phyloP scores from a whole-genome alignment of 257 asterid genomes.

The Przewalskia tangutica region DNA sequence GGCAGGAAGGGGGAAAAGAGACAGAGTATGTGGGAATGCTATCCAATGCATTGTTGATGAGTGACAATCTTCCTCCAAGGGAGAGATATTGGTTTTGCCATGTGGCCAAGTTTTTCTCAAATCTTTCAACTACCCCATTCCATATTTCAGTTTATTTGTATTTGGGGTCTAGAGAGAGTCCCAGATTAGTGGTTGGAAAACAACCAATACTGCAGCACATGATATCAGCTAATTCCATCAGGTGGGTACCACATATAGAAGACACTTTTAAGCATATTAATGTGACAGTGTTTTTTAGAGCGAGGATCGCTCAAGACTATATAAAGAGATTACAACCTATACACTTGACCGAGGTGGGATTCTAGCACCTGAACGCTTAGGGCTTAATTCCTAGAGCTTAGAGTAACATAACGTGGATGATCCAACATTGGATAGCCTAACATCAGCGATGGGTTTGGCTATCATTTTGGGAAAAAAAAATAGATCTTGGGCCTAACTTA shows the following conservation, averaged over 20 bases:
- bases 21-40: background rate
- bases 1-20: background rate
- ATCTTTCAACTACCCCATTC: background rate
- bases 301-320: background rate
- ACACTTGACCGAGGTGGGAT: background rate
- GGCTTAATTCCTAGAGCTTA: background rate
- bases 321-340: background rate
- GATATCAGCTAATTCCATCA: background rate
- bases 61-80: background rate
- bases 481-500: background rate
- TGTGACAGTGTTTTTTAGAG: background rate
- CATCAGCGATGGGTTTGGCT: background rate
- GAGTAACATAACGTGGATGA: background rate
- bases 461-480: background rate
- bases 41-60: background rate
- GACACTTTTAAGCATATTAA: background rate
- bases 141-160: background rate
- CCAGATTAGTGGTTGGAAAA: background rate
- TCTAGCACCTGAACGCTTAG: background rate
- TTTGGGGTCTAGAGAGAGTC: background rate
- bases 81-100: background rate
- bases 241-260: background rate
- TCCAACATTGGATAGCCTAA: background rate
- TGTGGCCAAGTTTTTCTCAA: background rate
- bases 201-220: background rate